A percentile compares a stretch with the other conserved stretches of the same genome.
Conservation (phyloP, 176 grass and related monocot species). For the Chloris gayana region DNA sequence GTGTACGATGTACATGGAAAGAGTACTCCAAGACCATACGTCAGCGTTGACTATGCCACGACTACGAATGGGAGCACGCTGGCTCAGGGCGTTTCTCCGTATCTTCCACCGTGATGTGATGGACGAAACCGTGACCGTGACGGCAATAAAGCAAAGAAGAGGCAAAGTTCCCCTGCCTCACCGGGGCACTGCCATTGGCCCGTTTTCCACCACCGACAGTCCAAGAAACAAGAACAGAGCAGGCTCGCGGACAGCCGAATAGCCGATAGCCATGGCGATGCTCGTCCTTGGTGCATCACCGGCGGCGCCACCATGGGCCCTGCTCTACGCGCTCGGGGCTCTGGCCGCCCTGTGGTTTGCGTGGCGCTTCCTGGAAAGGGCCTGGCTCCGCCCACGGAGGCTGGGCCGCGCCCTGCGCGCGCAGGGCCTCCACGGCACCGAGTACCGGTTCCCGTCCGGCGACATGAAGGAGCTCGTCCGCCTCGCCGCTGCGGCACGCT, state of each 20-base stretch:
- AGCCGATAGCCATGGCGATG: neutral
- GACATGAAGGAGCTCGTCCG: constrained; percentile 41
- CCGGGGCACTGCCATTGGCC: neutral
- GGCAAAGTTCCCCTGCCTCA: neutral
- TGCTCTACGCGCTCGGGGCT: constrained; percentile 4
- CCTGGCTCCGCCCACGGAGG: constrained; percentile 42
- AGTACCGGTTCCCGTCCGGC: constrained; percentile 44
- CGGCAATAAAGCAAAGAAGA: neutral
- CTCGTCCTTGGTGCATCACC: neutral
- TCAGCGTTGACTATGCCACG: no score
- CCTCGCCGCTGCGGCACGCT: neutral
- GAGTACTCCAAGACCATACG: no score
- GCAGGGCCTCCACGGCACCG: constrained; percentile 54
- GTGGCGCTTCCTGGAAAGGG: neutral
- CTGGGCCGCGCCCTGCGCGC: constrained; percentile 37
- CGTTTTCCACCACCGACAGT: neutral
- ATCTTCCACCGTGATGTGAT: neutral
- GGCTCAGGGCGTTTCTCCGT: no score
- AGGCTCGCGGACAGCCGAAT: neutral
- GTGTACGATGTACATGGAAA: no score
- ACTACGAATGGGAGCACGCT: no score
- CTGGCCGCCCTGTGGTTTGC: constrained; percentile 31
- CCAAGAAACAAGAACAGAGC: neutral
- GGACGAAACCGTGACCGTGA: neutral
- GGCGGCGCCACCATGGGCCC: constrained; percentile 15